Evolutionary conservation across 768 basidiomycete genomes (phyloP).

Genomic region (Lactarius quietus): DNA sequence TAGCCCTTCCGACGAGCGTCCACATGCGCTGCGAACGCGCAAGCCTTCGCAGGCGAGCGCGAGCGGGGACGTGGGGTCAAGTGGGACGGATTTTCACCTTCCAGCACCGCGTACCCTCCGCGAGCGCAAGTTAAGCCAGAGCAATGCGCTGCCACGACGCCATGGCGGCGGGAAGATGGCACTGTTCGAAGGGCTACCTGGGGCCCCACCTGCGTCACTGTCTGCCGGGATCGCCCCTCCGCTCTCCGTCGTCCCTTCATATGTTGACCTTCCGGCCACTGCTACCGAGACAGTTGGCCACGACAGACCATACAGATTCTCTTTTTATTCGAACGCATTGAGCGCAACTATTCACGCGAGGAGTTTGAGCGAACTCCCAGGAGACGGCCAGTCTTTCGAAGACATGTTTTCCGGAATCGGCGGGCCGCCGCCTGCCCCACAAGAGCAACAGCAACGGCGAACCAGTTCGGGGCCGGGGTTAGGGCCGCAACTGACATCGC

Average conservation of each 20-base stretch:
- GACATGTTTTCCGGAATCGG: slow-evolving; percentile 71
- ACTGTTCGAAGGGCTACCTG: slow-evolving; percentile 64
- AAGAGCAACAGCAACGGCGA: background rate
- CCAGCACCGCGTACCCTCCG: slow-evolving; percentile 58
- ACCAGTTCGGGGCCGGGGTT: slow-evolving; percentile 13
- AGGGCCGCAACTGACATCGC: slow-evolving; percentile 5
- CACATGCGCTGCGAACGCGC: slow-evolving; percentile 29
- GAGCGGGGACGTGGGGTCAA: slow-evolving; percentile 25
- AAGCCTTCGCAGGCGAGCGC: slow-evolving; percentile 18
- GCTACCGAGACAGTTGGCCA: slow-evolving; percentile 38
- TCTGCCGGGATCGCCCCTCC: slow-evolving; percentile 26
- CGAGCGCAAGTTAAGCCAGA: slow-evolving; percentile 86
- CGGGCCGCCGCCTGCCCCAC: slow-evolving; percentile 1
- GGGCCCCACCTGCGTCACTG: slow-evolving; percentile 46
- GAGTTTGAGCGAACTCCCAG: slow-evolving; percentile 88
- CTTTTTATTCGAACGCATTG: slow-evolving; percentile 94
- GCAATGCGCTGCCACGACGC: slow-evolving; percentile 62
- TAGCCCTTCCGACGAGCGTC: slow-evolving; percentile 34
- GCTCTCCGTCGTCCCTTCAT: slow-evolving; percentile 41
- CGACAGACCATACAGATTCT: slow-evolving; percentile 94
- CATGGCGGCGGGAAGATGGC: slow-evolving; percentile 80
- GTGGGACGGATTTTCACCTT: slow-evolving; percentile 26
- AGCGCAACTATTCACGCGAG: slow-evolving; percentile 94
- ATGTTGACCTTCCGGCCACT: slow-evolving; percentile 35
- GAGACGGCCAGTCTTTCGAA: slow-evolving; percentile 89